Base-by-base conservation (phyloP, 1,139 yeast genomes). In the Suzukiozyma palmioleophila region DNA sequence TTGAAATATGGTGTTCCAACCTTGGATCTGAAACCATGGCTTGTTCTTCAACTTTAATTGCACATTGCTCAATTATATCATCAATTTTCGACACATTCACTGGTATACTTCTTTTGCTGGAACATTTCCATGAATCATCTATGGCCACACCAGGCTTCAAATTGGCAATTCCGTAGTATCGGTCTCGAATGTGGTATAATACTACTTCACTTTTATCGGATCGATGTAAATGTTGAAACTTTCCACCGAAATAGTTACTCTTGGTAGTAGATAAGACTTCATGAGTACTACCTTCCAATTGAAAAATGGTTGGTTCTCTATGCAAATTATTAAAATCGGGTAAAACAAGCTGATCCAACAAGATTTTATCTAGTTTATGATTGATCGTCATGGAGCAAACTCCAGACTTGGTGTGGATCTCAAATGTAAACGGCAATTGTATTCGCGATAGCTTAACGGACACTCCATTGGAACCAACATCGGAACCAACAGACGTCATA, bases 341-440 rank as follows among this genome's bases (percentile, higher is more conserved):
- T 12, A 24, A 2, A 5, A 10, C 21, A 13, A 33, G 13, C 8
- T 22, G 14, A n/a, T 26, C 30, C 3, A 33, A 12, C n/a, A 15
- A 14, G 9, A 33, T 24, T 13, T 33, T 24, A 16, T 26, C 27
- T 13, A 33, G 12, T 13, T 26, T 25, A 8, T 28, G 31, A n/a
- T 28, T 9, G 12, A 28, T 28, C 3, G 31, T 28, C 31, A 28
- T 28, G 10, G 14, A 8, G 8, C 25, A 29, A n/a, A 21, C 13
- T 6, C 26, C 15, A 24, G 30, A 9, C 12, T 24, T 21, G 12
- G 18, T 33, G 11, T 33, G 36, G 3, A 33, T 26, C 14, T 33
- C 29, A 36, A 35, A 29, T 27, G 41, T 39, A 26, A 39, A 32
- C 11, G 41, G 41, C 14, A 39, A 29, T 18, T 39, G 37, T 10